Evolutionary conservation across 164 flowering plant genomes (phyloP).

Genomic region (Cinnamomum chago): DNA sequence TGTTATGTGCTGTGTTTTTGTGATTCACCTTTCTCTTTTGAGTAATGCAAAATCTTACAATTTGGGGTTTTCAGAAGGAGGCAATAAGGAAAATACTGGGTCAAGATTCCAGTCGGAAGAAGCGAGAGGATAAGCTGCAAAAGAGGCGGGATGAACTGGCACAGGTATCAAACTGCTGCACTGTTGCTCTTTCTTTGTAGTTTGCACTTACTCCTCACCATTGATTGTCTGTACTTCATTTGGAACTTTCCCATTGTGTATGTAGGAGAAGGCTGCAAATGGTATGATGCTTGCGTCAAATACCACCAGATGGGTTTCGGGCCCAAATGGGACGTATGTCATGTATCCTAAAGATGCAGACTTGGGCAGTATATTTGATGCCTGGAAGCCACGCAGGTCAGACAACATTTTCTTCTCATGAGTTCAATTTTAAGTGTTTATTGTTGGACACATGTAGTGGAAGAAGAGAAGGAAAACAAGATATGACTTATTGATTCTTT

Average conservation of each 20-base stretch:
- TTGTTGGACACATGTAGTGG: neutral
- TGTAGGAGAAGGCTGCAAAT: conserved; percentile 13
- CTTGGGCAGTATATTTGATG: conserved; percentile 13
- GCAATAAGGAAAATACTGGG: conserved; percentile 21
- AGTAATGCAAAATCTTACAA: neutral
- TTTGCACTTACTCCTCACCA: neutral
- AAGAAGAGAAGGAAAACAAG: neutral
- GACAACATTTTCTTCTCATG: neutral
- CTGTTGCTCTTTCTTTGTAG: neutral
- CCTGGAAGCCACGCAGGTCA: conserved; percentile 12
- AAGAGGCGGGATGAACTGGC: conserved; percentile 10
- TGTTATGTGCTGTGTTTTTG: neutral
- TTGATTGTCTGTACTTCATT: neutral
- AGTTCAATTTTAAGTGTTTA: no score
- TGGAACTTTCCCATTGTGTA: neutral
- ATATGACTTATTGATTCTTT: neutral
- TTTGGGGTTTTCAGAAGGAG: conserved; percentile 7
- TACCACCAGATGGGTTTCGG: conserved; percentile 15
- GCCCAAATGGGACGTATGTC: conserved; percentile 16
- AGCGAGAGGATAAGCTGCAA: conserved; percentile 11
- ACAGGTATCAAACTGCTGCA: conserved; percentile 5
- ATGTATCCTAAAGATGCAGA: conserved; percentile 10
- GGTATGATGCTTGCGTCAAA: neutral
- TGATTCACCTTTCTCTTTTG: neutral
- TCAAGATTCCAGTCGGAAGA: conserved; percentile 13